Evolutionary conservation across 305 asterid genomes (phyloP), one percentile per base, ranked within the genome.

Genomic region (Rubia peregrina): DNA sequence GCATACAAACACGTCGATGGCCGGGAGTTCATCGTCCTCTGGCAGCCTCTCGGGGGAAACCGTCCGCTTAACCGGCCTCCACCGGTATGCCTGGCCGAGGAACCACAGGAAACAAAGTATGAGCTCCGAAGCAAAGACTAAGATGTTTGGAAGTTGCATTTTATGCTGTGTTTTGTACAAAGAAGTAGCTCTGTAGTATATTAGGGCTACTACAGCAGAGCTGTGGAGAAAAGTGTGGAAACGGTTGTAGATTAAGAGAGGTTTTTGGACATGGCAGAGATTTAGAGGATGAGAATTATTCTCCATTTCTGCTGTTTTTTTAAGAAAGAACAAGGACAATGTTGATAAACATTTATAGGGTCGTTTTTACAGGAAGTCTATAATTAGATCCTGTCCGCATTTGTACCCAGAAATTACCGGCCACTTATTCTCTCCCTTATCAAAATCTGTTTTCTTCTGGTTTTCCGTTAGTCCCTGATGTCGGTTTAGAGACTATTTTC

Each of bases 1-100:
- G 81, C 86, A 89, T 0, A 89, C 66, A 51, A 89, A 81, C 62
- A 87, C 87, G 17, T 89, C 96, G 16, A 87, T 75, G 7, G 80
- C 76, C 0, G 91, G 91, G 21, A 87, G 81, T 65, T 84, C 72
- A 26, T 77, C 77, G 9, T 87, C 85, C 14, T 14, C 80, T 16
- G 89, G 86, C 13, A 87, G 41, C 19, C 83, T 80, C 42, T 85
- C 89, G 2, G 85, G 87, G 53, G 74, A 79, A 3, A 79, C 87
- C 0, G 62, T 61, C 6, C 89, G 80, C 1, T 26, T 48, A 17
- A 87, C 83, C 0, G 93, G 96, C 13, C 79, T 67, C 89, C 89
- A 89, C 49, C 80, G 78, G 14, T 38, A 80, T 0, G 84, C 79
- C 68, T 80, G 85, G 70, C 69, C 73, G 9, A 89, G 77, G 49